Evolutionary conservation across 225 moss, liverwort and hornwort genomes (phyloP), one percentile per base, ranked within the genome.

Genomic region (Polytrichum commune): DNA sequence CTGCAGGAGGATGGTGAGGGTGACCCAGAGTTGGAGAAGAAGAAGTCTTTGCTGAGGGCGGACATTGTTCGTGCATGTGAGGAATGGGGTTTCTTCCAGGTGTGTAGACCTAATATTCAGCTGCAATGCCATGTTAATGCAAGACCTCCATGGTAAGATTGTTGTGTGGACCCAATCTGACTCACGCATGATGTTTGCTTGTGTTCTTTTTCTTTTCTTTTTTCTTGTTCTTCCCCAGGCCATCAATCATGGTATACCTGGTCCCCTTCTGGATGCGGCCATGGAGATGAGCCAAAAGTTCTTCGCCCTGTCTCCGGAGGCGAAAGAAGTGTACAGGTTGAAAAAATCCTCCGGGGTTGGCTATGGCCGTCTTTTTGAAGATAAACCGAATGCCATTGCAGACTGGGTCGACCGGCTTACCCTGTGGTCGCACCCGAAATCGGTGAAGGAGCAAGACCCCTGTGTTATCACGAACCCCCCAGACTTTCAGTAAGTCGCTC

Each of bases 221-320:
- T 18, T 19, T 56, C 16, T 57, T 19, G 5, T 57, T 7, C 6
- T 7, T 27, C 38, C 22, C 55, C 61, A 69, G 73, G 57, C 64
- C 9, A 67, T 78, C 20, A 78, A 69, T 16, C 58, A 73, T 20
- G 73, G 78, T 19, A 19, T 69, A 29, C 53, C 69, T 19, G 64
- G 28, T 29, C 38, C 57, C 6, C 69, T 78, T 7, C 68, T 78
- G 73, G 69, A 73, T 24, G 64, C 69, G 10, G 57, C 46, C 24
- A 69, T 78, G 69, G 69, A 60, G n/a, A 69, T 78, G 78, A 53
- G 68, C 0, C 16, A 25, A 72, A 78, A 23, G 64, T 73, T 69
- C 78, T 69, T 66, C 16, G 60, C 74, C 38, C 5, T 74, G 74
- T 3, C 66, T 27, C 20, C 67, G 20, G 30, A 75, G 69, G 69